phyloP scores from a whole-genome alignment of 805 yeast genomes.

The Ogataea methanolica region DNA sequence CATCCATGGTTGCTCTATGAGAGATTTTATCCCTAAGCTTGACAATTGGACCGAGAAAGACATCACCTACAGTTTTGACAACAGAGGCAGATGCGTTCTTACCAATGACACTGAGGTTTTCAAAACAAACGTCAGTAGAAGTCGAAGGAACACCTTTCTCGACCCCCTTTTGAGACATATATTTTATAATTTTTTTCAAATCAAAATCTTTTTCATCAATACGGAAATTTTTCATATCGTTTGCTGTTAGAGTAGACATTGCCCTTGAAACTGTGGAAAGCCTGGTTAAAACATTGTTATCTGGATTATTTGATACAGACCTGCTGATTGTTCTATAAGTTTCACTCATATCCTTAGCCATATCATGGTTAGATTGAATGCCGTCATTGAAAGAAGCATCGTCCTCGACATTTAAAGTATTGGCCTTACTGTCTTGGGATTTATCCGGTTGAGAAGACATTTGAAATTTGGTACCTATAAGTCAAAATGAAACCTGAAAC shows the following conservation, averaged over 20 bases:
- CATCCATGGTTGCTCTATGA: conserved; percentile 3
- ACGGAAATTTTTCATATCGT: conserved; percentile 18
- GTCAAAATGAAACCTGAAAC: too few species aligned
- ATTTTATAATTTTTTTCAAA: conserved; percentile 32
- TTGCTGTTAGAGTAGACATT: conserved; percentile 15
- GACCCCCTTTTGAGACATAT: conserved; percentile 35
- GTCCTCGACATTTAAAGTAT: background rate
- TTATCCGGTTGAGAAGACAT: too few species aligned
- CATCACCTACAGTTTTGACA: conserved; percentile 40
- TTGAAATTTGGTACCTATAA: too few species aligned
- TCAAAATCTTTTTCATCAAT: conserved; percentile 37
- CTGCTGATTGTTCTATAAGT: conserved; percentile 9
- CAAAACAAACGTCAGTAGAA: conserved; percentile 40
- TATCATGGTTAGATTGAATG: conserved; percentile 1
- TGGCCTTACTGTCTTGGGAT: too few species aligned
- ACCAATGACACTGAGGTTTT: conserved; percentile 39
- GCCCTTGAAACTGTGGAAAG: conserved; percentile 16
- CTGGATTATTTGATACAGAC: conserved; percentile 5
- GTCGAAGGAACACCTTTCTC: conserved; percentile 45
- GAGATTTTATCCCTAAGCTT: conserved; percentile 7
- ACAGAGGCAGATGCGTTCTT: conserved; percentile 42
- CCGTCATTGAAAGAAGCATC: conserved; percentile 6
- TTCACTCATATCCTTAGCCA: conserved; percentile 1
- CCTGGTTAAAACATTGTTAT: conserved; percentile 18
- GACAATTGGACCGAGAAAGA: conserved; percentile 28